These are phyloP conservation scores for Apiotrichum mycotoxinovorans DNA, from an alignment of 1,284 basidiomycete genomes.

Conservation along the genomic window DNA sequence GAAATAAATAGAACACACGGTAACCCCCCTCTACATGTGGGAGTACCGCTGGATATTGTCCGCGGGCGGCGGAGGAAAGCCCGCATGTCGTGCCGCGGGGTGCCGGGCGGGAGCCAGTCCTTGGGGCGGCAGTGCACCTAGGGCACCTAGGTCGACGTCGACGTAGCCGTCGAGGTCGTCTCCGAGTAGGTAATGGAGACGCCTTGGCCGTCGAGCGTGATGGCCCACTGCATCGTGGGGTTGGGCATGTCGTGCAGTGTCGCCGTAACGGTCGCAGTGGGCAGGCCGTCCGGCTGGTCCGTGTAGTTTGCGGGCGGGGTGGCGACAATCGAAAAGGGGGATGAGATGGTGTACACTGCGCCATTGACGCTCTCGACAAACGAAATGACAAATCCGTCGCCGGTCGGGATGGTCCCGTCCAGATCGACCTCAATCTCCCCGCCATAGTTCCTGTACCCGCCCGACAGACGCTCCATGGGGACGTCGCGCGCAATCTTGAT, in stretches of 20 bases:
- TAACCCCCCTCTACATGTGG: background rate
- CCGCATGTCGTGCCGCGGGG: background rate
- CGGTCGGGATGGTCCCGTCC: conserved; percentile 31
- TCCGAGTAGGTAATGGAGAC: no score
- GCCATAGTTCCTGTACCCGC: conserved; percentile 40
- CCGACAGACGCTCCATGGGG: conserved; percentile 35
- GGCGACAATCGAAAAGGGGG: conserved; percentile 41
- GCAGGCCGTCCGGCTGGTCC: conserved; percentile 5
- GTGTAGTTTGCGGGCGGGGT: conserved; percentile 32
- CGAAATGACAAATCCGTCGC: conserved; percentile 40
- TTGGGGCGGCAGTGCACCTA: no score
- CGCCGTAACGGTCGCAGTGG: conserved; percentile 28
- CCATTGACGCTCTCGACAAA: conserved; percentile 46
- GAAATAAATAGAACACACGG: background rate
- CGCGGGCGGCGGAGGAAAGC: background rate
- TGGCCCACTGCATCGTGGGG: conserved; percentile 46
- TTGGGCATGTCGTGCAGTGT: conserved; percentile 40
- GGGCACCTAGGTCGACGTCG: no score
- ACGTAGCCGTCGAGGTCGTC: background rate
- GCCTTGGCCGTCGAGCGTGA: conserved; percentile 35
- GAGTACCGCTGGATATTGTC: background rate
- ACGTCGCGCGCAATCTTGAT: conserved; percentile 43
- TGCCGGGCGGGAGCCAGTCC: no score
- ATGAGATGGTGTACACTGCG: conserved; percentile 42
- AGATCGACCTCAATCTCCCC: conserved; percentile 48